phyloP scores from a whole-genome alignment of 2,329 filamentous ascomycete genomes.

The Ophiostoma angusticollis region DNA sequence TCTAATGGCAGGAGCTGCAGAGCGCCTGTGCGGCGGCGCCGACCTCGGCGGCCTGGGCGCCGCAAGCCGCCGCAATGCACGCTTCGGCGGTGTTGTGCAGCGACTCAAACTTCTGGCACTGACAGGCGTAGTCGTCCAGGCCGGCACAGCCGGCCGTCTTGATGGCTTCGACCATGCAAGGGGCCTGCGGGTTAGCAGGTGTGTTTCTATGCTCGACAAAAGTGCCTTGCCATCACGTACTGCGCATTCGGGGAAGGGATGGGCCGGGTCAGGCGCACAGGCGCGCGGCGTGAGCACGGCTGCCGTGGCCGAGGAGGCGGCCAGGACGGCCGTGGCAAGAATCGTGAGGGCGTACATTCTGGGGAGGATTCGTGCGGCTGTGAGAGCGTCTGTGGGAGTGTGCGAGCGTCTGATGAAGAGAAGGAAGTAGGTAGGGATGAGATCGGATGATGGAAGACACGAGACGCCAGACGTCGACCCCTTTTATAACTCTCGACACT shows the following conservation, averaged over 20 bases:
- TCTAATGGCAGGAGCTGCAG: slow-evolving; percentile 1
- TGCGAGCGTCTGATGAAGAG: too few relatives aligned
- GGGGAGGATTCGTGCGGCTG: too few relatives aligned
- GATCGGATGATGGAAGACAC: too few relatives aligned
- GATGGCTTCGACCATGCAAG: slow-evolving; percentile 5
- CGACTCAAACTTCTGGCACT: slow-evolving; percentile 7
- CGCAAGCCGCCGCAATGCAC: slow-evolving; percentile 5
- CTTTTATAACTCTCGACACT: too few relatives aligned
- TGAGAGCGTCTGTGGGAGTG: too few relatives aligned
- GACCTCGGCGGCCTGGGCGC: neutral
- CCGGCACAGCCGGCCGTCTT: slow-evolving; percentile 3
- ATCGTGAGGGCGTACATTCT: too few relatives aligned
- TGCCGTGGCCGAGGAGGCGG: slow-evolving; percentile 1
- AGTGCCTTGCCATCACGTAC: neutral
- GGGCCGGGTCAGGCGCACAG: slow-evolving; percentile 3
- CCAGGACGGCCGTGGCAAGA: neutral
- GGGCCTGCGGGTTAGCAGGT: too few relatives aligned
- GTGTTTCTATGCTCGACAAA: too few relatives aligned
- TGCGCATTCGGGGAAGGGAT: slow-evolving; percentile 7
- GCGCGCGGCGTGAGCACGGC: neutral
- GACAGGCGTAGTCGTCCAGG: slow-evolving; percentile 8
- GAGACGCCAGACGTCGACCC: too few relatives aligned
- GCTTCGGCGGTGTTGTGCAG: neutral
- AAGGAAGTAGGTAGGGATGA: too few relatives aligned
- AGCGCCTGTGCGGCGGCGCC: slow-evolving; percentile 1